Evolutionary conservation across 192 early-diverging fungal species (phyloP), one percentile per base, ranked within the genome.

Genomic region (Phlyctochytrium bullatum): DNA sequence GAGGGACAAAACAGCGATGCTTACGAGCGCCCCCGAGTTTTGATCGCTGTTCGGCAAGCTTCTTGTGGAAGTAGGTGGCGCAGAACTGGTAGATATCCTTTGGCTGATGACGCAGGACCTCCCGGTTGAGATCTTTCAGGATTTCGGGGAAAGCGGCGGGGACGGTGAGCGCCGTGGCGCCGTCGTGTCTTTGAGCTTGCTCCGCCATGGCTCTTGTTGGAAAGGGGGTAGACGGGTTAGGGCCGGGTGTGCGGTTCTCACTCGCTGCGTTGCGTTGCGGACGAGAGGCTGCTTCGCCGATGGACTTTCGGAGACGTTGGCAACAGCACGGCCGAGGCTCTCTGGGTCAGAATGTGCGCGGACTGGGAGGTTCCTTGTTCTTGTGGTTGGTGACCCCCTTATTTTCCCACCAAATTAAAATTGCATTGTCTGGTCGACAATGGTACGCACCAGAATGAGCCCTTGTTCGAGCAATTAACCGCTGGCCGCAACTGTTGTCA

Each of bases 31-130:
- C 33, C 25, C 71, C 24, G 2, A 76, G 52, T 34, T 72, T 36
- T 14, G 35, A 40, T 59, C 71, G 33, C 64, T 92, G 89, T 70
- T 95, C 91, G 1, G 84, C 83, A 34, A 97, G 74, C 77, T 94
- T 94, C 35, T 84, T 78, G 71, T 91, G 83, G 72, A 97, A 97
- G 73, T 89, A 93, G 59, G 88, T 81, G 28, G 93, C 91, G 75
- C 93, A 95, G 76, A 93, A 97, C 78, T 93, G 90, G 73, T 90
- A 84, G 47, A 94, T 85, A 78, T 97, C 94, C 36, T 86, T 68
- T 1, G 94, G 94, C 61, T 92, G 88, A 36, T 73, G 71, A 65
- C 85, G 77, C 60, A 87, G 83, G 33, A 97, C 80, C 51, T 86
- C 86, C 65, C 86, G 79, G 73, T 89, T 89, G 52, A 97, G 79